Base-by-base conservation (phyloP, 1,139 yeast genomes). In the Candida sanyaensis region DNA sequence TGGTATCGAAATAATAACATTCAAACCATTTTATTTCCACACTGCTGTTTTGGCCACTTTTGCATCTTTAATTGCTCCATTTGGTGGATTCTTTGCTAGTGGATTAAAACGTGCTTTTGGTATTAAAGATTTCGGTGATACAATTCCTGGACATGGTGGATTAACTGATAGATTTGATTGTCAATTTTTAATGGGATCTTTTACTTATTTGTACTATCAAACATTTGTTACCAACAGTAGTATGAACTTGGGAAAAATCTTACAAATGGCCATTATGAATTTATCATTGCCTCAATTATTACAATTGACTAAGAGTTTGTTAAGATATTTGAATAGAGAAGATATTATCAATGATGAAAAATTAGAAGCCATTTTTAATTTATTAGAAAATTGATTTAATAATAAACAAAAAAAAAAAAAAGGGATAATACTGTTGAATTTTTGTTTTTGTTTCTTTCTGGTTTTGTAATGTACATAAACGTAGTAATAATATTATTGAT, bases 81-180 rank as follows among this genome's bases (percentile, higher is more conserved):
- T 93, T 65, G 99, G 99, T 46, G 99, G 99, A 1, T 93, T 93
- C 67, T 93, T 93, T 60, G 99, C 99, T 3, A 87, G 96, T 44
- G 99, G 99, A 11, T 78, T 95, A 59, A 93, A 93, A 73, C 84
- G 99, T 68, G 91, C 98, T n/a, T 92, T 93, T 72, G 88, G 95
- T 60, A 92, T 92, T 50, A 73, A 78, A 55, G 63, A 68, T 57
- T 55, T 65, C 58, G 64, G 74, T 63, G 66, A 64, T 54, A 62
- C 75, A 53, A 55, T 73, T 60, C 78, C 60, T 28, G 99, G 99
- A 34, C 99, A 93, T 63, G 99, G 99, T 52, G 99, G 99, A 55
- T 84, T 93, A 55, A 92, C 97, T 30, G 99, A 93, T 67, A 82
- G 99, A 70, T 86, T 93, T 76, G 99, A 93, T 71, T 93, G 99